Base-by-base conservation (phyloP, 441 rosid genomes). In the Populus hybrid region DNA sequence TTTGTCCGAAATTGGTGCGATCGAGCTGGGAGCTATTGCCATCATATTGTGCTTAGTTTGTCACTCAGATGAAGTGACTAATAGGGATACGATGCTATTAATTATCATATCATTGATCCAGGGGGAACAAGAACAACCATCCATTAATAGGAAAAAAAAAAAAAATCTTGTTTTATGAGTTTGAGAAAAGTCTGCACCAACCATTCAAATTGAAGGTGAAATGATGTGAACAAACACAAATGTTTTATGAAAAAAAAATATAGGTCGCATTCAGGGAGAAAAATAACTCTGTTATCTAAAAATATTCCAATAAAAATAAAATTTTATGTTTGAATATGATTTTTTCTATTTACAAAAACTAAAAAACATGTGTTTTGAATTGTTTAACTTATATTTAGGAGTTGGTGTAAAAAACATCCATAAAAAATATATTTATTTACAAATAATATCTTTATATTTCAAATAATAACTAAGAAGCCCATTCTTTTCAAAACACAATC, bases 161-260 rank as follows among this genome's bases (percentile, higher is more conserved):
- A 12, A 18, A 34, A 67, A 73, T 81, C 65, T 32, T 74, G 18
- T 40, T 40, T 38, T 21, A 80, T 68, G 84, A 78, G 85, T 83
- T 71, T 40, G 40, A 59, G 64, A 74, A 79, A 85, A 81, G 87
- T 72, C 66, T 85, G 82, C 82, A 73, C 63, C 35, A 6, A 34
- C 35, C 35, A 6, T 34, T 1, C 6, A 34, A 6, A 34, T 76
- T 24, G 67, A 68, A 81, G 84, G 21, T 71, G 81, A 75, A 72
- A 69, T 75, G 66, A 34, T 67, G 40, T 75, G 71, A 71, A 57
- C 72, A 18, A 42, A 19, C 28, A 59, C 7, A n/a, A 30, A 46
- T 53, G 59, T 35, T 19, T 9, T 12, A 24, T 67, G 61, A 70
- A 19, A 32, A 32, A 30, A 3, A 4, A 4, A 32, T 5, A 5